Evolutionary conservation across 495 filamentous ascomycete species (phyloP).

Genomic region (Clavariopsis aquatica): DNA sequence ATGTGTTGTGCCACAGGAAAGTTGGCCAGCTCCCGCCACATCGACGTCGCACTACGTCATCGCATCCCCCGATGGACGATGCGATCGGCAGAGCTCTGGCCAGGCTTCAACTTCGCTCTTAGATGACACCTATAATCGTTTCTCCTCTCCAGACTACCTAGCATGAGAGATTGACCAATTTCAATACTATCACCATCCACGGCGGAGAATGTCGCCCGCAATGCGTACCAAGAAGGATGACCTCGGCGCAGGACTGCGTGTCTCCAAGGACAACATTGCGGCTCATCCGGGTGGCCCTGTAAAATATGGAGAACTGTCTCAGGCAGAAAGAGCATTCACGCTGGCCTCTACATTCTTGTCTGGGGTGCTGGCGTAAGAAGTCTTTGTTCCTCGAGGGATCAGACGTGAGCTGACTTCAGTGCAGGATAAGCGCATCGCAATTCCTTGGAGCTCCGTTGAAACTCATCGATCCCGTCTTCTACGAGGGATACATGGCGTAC

Average conservation of each 20-base stretch:
- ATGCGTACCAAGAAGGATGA: slow-evolving; percentile 28
- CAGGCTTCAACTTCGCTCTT: background rate
- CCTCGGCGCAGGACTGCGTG: slow-evolving; percentile 39
- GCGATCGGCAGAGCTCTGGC: background rate
- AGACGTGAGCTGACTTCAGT: background rate
- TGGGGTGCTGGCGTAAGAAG: slow-evolving; percentile 42
- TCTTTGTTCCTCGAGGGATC: background rate
- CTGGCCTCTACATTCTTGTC: slow-evolving; percentile 48
- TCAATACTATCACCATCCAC: background rate
- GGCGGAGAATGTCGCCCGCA: slow-evolving; percentile 16
- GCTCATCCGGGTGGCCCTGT: slow-evolving; percentile 45
- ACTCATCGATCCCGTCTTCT: slow-evolving; percentile 46
- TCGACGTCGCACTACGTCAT: slow-evolving; percentile 20
- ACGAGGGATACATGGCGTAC: slow-evolving; percentile 49
- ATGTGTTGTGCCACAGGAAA: slow-evolving; percentile 9
- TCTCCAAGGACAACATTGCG: slow-evolving; percentile 41
- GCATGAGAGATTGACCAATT: slow-evolving; percentile 7
- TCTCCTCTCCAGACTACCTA: background rate
- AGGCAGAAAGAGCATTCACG: slow-evolving; percentile 47
- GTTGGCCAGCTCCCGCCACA: slow-evolving; percentile 29
- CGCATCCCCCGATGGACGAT: background rate
- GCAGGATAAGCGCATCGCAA: slow-evolving; percentile 47
- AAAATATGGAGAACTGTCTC: slow-evolving; percentile 43
- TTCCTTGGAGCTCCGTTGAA: slow-evolving; percentile 48
- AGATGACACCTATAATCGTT: background rate